Evolutionary conservation across 2,329 filamentous ascomycete genomes (phyloP), one percentile per base, ranked within the genome.

Genomic region (Emergomyces africanus): DNA sequence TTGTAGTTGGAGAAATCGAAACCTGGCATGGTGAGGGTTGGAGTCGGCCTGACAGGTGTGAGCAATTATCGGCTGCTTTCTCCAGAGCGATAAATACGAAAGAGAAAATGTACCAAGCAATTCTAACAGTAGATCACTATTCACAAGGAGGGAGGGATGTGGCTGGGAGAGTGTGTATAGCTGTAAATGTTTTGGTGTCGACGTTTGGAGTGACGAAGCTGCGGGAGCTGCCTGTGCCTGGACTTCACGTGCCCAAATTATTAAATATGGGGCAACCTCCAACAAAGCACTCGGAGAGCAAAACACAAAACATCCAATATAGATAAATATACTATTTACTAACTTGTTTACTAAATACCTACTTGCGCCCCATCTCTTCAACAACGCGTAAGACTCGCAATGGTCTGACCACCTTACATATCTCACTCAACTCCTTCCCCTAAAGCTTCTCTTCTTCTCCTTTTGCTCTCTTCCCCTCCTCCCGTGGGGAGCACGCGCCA

Each of bases 1-100:
- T 96, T 96, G 84, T 97, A 94, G 83, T 99, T 99, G 76, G 90
- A 95, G 83, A 99, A 99, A 80, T 97, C 91, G 83, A 96, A 96
- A 79, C 91, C 91, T 69, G 89, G 86, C 94, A 99, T 99, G 69
- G 71, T 86, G 77, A 63, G 56, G 42, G 53, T 59, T n/a, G 57
- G 54, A 61, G 53, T 56, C 18, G 55, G 57, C n/a, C 57, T 44
- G 54, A 60, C 44, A 46, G 44, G 35, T 5, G 23, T 30, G 33
- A 39, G 37, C 75, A 53, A 71, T 72, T 8, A 39, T 39, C 2
- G 25, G 33, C 10, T 20, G 33, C 74, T 61, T 54, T 61, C 62
- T 58, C 23, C 14, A 61, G 63, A 35, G 63, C 61, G 18, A 67
- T 62, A 5, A 67, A 67, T 5, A 66, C 60, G 59, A 51, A 46